These are phyloP conservation scores for Camellia japonica DNA, from an alignment of 148 eudicot genomes.

Conservation along the genomic window DNA sequence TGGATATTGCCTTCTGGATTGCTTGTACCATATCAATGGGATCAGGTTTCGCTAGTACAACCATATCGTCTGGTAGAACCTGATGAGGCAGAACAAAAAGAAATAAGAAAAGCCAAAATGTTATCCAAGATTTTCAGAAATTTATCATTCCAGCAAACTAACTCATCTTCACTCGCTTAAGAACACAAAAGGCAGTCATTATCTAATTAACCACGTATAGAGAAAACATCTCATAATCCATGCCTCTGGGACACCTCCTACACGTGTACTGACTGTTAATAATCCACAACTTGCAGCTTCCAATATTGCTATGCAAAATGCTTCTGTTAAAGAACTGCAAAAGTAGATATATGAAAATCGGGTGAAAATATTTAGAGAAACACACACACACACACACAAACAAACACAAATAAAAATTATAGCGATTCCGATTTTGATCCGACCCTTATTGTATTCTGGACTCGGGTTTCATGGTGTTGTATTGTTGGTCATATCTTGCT, in stretches of 20 bases:
- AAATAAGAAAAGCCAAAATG: conserved; percentile 6
- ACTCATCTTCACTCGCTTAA: neutral
- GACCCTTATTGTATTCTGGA: too few species aligned
- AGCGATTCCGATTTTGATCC: too few species aligned
- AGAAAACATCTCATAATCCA: conserved; percentile 15
- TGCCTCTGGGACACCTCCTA: conserved; percentile 99
- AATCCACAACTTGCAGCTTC: conserved; percentile 99
- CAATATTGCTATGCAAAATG: conserved; percentile 96
- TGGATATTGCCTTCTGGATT: conserved; percentile 72
- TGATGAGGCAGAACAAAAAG: conserved; percentile 22
- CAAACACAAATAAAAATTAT: neutral
- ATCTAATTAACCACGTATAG: conserved; percentile 10
- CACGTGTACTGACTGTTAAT: conserved; percentile 92
- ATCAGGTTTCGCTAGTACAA: conserved; percentile 95
- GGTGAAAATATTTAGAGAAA: conserved; percentile 7
- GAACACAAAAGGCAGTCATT: neutral
- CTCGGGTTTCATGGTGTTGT: too few species aligned
- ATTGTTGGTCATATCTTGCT: too few species aligned
- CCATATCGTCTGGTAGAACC: conserved; percentile 99
- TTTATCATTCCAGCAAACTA: neutral
- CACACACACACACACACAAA: neutral
- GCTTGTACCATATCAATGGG: conserved; percentile 80
- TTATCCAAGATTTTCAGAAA: neutral
- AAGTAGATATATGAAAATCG: conserved; percentile 16
- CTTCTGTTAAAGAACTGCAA: conserved; percentile 92